Percentiles rank a stretch among this genome's conserved stretches.
These are phyloP conservation scores for Entonaema liquescens DNA, from an alignment of 495 filamentous ascomycete genomes.

Conservation along the genomic window DNA sequence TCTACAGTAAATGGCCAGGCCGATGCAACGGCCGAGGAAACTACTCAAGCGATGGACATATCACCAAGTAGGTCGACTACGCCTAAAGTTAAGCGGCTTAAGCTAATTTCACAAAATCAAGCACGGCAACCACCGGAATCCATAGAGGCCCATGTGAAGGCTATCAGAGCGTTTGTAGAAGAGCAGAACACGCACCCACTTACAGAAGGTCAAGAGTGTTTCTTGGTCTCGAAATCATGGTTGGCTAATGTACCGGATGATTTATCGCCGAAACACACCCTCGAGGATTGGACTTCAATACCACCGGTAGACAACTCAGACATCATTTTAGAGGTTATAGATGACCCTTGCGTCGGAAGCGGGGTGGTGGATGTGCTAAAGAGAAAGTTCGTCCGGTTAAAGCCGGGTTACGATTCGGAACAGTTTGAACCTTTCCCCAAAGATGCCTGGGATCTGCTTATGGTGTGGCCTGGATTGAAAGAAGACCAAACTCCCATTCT, in stretches of 20 bases:
- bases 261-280: slow-evolving; percentile 31
- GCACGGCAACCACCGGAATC: slow-evolving; percentile 32
- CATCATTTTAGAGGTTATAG: slow-evolving; percentile 61
- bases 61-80: slow-evolving; percentile 16
- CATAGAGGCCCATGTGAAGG: slow-evolving; percentile 66
- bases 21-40: slow-evolving; percentile 4
- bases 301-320: slow-evolving; percentile 85
- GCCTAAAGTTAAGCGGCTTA: neutral
- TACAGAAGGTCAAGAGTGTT: slow-evolving; percentile 76
- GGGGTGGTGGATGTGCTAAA: slow-evolving; percentile 45
- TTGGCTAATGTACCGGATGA: slow-evolving; percentile 67
- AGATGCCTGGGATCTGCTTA: slow-evolving; percentile 81
- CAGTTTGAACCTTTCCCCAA: slow-evolving; percentile 81
- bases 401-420: slow-evolving; percentile 71
- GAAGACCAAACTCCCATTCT: slow-evolving; percentile 75
- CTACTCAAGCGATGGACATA: slow-evolving; percentile 1
- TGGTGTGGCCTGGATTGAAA: slow-evolving; percentile 82
- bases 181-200: slow-evolving; percentile 60
- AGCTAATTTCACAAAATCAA: slow-evolving; percentile 25
- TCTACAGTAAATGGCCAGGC: neutral
- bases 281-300: slow-evolving; percentile 32
- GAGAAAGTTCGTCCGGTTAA: slow-evolving; percentile 76
- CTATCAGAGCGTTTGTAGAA: slow-evolving; percentile 69
- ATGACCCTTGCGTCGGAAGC: slow-evolving; percentile 48
- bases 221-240: slow-evolving; percentile 82